Base-by-base conservation (phyloP, 2,329 filamentous ascomycete species). In the Arthrobotrys sinensis region DNA sequence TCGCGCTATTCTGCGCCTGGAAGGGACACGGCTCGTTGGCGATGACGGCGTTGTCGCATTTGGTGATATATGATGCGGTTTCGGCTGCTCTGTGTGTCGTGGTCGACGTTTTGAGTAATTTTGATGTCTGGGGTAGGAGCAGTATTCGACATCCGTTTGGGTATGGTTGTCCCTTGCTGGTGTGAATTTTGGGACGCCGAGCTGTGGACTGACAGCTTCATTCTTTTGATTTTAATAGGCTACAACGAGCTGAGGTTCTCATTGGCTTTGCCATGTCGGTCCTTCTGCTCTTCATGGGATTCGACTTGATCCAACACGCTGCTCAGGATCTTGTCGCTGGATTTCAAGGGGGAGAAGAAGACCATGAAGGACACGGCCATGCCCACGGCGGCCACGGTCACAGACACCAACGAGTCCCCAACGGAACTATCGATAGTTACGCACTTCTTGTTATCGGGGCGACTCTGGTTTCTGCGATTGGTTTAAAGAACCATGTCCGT, bases 241-340 rank as follows among this genome's bases (percentile, higher is more conserved):
- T 99, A 24, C 93, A 97, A 85, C 90, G 96, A 67, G 92, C 93
- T 75, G 96, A 99, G 84, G 95, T 99, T 4, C 89, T 99, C 14
- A 94, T 94, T 40, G 96, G 96, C 16, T 97, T 99, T 80, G 96
- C 94, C 78, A 93, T 98, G 90, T 96, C 94, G 64, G 92, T 99
- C 45, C 93, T 97, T 79, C 89, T 99, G 11, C 89, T 97, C n/a
- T 99, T 99, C 85, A 97, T 97, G 87, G 95, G 95, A 19, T 91
- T 98, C 82, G 96, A 99, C 82, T 89, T 99, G 60, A 91, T 99
- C 79, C 97, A 93, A 46, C 96, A 99, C 84, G 95, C 93, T 77
- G 87, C 97, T 14, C 96, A 97, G 83, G 95, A 99, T 84, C 89
- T 94, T n/a, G 89, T 99, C 10, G 95, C 97, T 84, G 81, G 80